Conservation (phyloP, 1,284 basidiomycete species). For the Sporisorium scitamineum region DNA sequence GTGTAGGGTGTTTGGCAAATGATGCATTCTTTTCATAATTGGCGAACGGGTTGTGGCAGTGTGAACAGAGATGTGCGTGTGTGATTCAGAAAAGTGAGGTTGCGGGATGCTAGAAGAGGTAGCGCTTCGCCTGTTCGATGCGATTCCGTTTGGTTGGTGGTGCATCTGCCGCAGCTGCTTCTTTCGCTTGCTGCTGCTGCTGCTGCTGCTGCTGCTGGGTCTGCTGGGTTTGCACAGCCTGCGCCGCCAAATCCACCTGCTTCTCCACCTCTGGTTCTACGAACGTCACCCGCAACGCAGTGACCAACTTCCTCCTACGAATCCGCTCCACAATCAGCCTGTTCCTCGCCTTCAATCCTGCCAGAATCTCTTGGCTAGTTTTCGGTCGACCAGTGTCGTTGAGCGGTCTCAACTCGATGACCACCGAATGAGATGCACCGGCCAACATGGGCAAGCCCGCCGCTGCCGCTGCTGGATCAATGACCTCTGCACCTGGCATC, state of each 20-base stretch:
- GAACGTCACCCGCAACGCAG: slow-evolving; percentile 19
- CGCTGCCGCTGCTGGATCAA: background rate
- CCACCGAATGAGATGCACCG: slow-evolving; percentile 18
- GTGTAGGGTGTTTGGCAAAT: too few species aligned
- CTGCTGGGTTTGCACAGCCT: too few species aligned
- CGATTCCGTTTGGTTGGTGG: slow-evolving; percentile 12
- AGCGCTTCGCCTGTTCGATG: slow-evolving; percentile 41
- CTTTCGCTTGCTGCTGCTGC: background rate
- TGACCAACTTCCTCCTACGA: slow-evolving; percentile 27
- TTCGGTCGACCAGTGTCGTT: background rate
- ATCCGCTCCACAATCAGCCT: slow-evolving; percentile 30
- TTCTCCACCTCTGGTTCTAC: slow-evolving; percentile 31
- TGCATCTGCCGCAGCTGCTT: background rate
- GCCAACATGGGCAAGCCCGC: slow-evolving; percentile 1
- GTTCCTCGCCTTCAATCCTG: background rate
- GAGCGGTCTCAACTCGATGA: slow-evolving; percentile 20
- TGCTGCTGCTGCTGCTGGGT: background rate
- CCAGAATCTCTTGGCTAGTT: background rate
- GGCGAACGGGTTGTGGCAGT: too few species aligned
- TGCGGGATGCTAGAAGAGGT: slow-evolving; percentile 34
- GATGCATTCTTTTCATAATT: background rate
- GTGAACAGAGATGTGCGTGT: too few species aligned
- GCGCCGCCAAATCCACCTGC: background rate
- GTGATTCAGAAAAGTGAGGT: too few species aligned
- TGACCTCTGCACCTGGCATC: background rate